A percentile compares a stretch with the other conserved stretches of the same genome.
These are phyloP conservation scores for Triglochin maritima DNA, from an alignment of 106 monocot genomes.

Conservation along the genomic window DNA sequence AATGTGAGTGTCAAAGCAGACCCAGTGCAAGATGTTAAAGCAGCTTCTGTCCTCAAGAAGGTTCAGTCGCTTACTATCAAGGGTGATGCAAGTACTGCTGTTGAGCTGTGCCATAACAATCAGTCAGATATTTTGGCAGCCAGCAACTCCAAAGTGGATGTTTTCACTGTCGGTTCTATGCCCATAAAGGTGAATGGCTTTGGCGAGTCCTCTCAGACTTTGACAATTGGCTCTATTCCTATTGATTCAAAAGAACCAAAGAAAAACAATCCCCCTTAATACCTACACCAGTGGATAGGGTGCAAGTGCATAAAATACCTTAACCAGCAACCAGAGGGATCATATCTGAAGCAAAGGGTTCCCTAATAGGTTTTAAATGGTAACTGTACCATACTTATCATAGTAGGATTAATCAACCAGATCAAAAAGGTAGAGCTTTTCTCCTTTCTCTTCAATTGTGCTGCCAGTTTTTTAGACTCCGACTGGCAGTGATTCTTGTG, in stretches of 20 bases:
- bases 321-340: background rate
- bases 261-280: background rate
- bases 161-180: constrained; percentile 51
- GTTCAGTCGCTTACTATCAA: constrained; percentile 19
- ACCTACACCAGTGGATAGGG: background rate
- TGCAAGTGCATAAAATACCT: too few species aligned
- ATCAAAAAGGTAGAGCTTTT: background rate
- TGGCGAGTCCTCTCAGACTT: constrained; percentile 16
- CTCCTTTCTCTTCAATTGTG: background rate
- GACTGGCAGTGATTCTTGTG: constrained; percentile 1
- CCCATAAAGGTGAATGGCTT: constrained; percentile 43
- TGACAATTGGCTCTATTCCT: constrained; percentile 14
- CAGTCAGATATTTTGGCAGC: background rate
- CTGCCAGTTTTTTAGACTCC: background rate
- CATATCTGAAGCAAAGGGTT: background rate
- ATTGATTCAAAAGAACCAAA: constrained; percentile 2
- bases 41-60: constrained; percentile 6
- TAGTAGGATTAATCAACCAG: background rate
- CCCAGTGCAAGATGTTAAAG: background rate
- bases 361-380: constrained; percentile 3
- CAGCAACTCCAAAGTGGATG: constrained; percentile 2
- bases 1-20: background rate
- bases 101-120: background rate
- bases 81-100: constrained; percentile 1
- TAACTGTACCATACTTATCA: constrained; percentile 4